Base-by-base conservation (phyloP, 176 grass and related monocot species). In the Raddia guianensis region DNA sequence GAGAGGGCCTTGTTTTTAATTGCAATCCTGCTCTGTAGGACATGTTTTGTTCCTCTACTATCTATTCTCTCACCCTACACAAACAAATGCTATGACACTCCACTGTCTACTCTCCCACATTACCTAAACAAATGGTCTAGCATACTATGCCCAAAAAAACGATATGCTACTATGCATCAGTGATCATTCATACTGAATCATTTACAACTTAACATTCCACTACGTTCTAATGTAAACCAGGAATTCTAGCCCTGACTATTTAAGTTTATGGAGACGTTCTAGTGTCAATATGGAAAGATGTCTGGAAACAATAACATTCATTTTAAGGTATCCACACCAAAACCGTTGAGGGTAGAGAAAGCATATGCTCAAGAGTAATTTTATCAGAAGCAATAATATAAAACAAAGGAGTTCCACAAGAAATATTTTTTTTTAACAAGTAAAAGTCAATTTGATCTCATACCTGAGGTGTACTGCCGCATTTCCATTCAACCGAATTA, bases 401-500 rank as follows among this genome's bases (percentile, higher is more conserved):
- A 51, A 86, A 50, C 5, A 35, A 37, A 47, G 3, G 61, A 74
- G 18, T 58, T 73, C 9, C 12, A 10, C 40, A 40, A n/a, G n/a
- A 13, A 73, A 73, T 8, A 68, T 55, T 77, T 66, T 78, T 78
- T 13, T 85, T 85, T 52, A 75, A 58, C 40, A 57, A 27, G 63
- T 61, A 33, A 16, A 73, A 21, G 70, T 21, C 47, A 49, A 20
- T 70, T 68, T 70, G 34, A 49, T 88, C 49, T 49, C 80, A 75
- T 90, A 94, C 95, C 90, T 93, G 80, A 82, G 92, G 96, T 87
- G 71, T 91, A 72, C 66, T 73, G 54, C 84, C 78, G 86, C 75
- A 95, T 85, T 93, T 91, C 92, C 92, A 98, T 76, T 92, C 47
- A 40, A 79, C 20, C 4, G 86, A 70, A 79, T 90, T 98, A 34